Evolutionary conservation across 1,139 yeast species (phyloP).

Genomic region (Lodderomyces orthopsilosis): DNA sequence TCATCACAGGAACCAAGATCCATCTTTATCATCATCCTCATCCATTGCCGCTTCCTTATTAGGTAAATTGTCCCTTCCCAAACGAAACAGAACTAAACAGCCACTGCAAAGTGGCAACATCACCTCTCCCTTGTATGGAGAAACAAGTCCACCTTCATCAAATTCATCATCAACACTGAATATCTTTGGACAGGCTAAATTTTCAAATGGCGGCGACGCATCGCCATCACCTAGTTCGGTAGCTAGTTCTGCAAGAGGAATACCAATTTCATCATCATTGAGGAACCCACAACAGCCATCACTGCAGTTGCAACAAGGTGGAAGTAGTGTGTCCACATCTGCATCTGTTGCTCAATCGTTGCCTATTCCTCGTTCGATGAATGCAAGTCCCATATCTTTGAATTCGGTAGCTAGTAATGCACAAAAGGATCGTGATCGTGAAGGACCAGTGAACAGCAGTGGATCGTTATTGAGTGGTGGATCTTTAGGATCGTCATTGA

Average conservation of each 20-base stretch:
- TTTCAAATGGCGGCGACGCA: conserved; percentile 1
- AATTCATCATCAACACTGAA: conserved; percentile 21
- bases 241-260: conserved; percentile 1
- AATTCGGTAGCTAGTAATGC: background rate
- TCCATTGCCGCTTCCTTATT: conserved; percentile 8
- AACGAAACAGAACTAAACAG: background rate
- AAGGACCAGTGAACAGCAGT: background rate
- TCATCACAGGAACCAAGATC: background rate
- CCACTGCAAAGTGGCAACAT: background rate
- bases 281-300: conserved; percentile 5
- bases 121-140: background rate
- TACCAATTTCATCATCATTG: conserved; percentile 5
- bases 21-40: conserved; percentile 9
- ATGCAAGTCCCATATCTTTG: conserved; percentile 9
- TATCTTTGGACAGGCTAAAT: conserved; percentile 28
- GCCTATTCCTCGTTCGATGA: conserved; percentile 3
- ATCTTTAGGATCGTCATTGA: conserved; percentile 9
- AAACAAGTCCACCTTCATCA: conserved; percentile 2
- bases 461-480: background rate
- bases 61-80: background rate
- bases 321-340: background rate
- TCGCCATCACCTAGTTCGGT: conserved; percentile 1
- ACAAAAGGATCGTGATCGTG: conserved; percentile 1
- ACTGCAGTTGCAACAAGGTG: conserved; percentile 17
- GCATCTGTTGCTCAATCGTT: background rate